phyloP scores from a whole-genome alignment of 2,329 filamentous ascomycete genomes.

The Phyllosticta capitalensis region DNA sequence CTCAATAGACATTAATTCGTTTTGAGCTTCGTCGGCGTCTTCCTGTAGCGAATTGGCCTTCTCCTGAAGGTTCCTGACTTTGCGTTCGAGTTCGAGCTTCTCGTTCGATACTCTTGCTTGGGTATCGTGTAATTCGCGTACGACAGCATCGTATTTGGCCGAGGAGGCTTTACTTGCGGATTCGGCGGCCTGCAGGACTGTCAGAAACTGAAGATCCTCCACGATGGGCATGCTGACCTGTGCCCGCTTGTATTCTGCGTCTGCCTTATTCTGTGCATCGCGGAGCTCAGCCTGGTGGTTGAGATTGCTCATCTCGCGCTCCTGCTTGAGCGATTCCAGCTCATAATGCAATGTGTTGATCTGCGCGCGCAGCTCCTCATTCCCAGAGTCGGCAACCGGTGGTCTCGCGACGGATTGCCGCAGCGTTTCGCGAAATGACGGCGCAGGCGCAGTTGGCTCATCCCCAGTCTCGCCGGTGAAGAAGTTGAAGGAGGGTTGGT shows the following conservation, averaged over 20 bases:
- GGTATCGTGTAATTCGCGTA: conserved; percentile 45
- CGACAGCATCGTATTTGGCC: conserved; percentile 45
- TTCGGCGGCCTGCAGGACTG: conserved; percentile 38
- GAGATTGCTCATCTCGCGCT: conserved; percentile 69
- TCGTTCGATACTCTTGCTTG: conserved; percentile 48
- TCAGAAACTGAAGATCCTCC: conserved; percentile 1
- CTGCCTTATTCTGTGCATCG: conserved; percentile 69
- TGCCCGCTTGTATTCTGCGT: conserved; percentile 68
- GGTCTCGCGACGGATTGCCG: conserved; percentile 33
- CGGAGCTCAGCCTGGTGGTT: conserved; percentile 77
- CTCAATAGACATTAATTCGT: conserved; percentile 59
- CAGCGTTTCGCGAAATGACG: conserved; percentile 33
- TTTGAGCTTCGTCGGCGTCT: conserved; percentile 73
- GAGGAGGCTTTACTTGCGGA: conserved; percentile 40
- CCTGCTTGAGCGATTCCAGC: conserved; percentile 76
- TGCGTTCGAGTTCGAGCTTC: conserved; percentile 45
- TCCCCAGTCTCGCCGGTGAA: conserved; percentile 37
- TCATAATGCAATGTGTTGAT: conserved; percentile 82
- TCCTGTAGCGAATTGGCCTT: conserved; percentile 67
- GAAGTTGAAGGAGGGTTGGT: conserved; percentile 37
- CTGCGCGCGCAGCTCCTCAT: conserved; percentile 80
- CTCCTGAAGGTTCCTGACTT: conserved; percentile 50
- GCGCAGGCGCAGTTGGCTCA: conserved; percentile 21
- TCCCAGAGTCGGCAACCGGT: conserved; percentile 32
- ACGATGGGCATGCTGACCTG: conserved; percentile 30